These are phyloP conservation scores for Suhomyces bolitotheri DNA, from an alignment of 1,139 yeast species.

Conservation along the genomic window DNA sequence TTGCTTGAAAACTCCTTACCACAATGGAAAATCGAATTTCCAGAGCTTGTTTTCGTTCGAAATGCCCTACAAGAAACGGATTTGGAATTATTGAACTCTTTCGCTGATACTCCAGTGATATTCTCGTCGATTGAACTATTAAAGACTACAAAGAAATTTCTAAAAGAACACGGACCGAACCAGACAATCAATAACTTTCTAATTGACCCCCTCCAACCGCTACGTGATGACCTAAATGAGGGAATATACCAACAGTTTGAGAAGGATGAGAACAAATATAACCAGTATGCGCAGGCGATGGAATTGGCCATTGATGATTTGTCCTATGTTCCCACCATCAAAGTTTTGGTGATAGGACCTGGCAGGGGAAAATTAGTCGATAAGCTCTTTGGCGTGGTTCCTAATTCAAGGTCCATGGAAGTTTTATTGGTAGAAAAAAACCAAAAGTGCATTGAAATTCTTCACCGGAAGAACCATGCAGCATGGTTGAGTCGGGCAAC, in stretches of 20 bases:
- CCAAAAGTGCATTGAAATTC: conserved; percentile 53
- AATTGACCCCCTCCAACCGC: conserved; percentile 69
- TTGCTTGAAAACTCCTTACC: background rate
- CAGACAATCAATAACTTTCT: conserved; percentile 16
- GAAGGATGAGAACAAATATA: conserved; percentile 65
- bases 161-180: no score
- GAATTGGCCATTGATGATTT: conserved; percentile 49
- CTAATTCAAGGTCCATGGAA: conserved; percentile 14
- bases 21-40: conserved; percentile 2
- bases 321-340: conserved; percentile 3
- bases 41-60: conserved; percentile 2
- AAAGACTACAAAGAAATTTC: no score
- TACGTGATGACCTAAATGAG: conserved; percentile 54
- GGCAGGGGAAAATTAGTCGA: conserved; percentile 83
- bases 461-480: conserved; percentile 41
- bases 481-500: conserved; percentile 50
- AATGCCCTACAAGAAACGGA: background rate
- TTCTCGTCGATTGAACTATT: background rate
- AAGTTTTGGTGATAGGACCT: conserved; percentile 73
- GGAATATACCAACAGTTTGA: conserved; percentile 70
- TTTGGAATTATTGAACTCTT: background rate
- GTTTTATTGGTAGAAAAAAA: conserved; percentile 61
- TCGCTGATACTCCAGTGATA: background rate
- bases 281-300: conserved; percentile 66
- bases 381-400: conserved; percentile 32